phyloP scores from a whole-genome alignment of 257 asterid species.

The Asclepias syriaca region DNA sequence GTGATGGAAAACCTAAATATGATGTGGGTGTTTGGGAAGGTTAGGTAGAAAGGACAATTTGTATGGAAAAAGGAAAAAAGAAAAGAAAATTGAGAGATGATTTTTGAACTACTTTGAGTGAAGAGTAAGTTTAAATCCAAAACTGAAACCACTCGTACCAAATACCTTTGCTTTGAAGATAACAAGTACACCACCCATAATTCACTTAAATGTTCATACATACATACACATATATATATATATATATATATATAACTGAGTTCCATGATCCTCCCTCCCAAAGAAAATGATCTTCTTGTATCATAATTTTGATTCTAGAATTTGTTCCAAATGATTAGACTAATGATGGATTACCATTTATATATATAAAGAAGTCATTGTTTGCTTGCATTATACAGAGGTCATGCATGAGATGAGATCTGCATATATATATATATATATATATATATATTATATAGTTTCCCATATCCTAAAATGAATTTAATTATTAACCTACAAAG shows the following conservation, averaged over 20 bases:
- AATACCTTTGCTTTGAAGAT: slow-evolving; percentile 61
- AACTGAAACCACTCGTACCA: slow-evolving; percentile 20
- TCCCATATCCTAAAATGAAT: background rate
- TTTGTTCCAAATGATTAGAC: background rate
- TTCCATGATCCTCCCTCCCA: too few species aligned
- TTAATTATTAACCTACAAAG: slow-evolving; percentile 3
- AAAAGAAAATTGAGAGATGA: slow-evolving; percentile 12
- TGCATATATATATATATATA: background rate
- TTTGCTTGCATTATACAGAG: slow-evolving; percentile 1
- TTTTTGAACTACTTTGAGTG: slow-evolving; percentile 46
- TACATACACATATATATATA: too few species aligned
- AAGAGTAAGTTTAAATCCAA: slow-evolving; percentile 40
- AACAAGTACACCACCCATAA: background rate
- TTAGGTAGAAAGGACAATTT: slow-evolving; percentile 37
- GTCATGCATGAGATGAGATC: slow-evolving; percentile 9
- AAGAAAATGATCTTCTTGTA: too few species aligned
- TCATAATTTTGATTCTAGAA: background rate
- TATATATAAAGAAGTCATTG: too few species aligned
- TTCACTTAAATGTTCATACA: too few species aligned
- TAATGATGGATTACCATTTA: background rate
- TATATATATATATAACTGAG: too few species aligned
- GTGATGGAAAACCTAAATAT: slow-evolving; percentile 10
- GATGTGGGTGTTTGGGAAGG: slow-evolving; percentile 18
- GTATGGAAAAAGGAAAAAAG: background rate
- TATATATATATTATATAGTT: too few species aligned